A percentile compares a stretch with the other conserved stretches of the same genome.
These are phyloP conservation scores for Musa troglodytarum DNA, from an alignment of 176 grass and related monocot species.

Conservation along the genomic window DNA sequence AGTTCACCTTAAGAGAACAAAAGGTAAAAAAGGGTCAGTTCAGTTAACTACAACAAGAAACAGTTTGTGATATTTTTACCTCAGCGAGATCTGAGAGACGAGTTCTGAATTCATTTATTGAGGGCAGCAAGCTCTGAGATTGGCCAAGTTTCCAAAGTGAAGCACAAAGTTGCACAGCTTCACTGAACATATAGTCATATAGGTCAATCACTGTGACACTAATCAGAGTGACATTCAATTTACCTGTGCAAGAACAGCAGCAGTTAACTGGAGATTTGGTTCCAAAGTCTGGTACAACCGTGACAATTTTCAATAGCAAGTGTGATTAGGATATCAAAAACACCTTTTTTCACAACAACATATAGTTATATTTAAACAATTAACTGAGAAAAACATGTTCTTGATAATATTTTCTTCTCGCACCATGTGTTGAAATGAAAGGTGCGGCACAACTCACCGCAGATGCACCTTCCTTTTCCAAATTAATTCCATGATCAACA, in stretches of 20 bases:
- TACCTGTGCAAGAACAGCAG: constrained; percentile 96
- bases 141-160: constrained; percentile 58
- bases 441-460: constrained; percentile 45
- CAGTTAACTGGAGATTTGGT: constrained; percentile 94
- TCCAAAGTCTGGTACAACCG: constrained; percentile 99
- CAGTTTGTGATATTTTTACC: constrained; percentile 32
- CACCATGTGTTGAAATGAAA: not conserved
- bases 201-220: not conserved
- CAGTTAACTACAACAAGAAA: constrained; percentile 7
- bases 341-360: not conserved
- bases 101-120: constrained; percentile 76
- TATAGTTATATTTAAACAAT: not conserved
- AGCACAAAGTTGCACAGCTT: constrained; percentile 8
- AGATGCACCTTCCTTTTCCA: constrained; percentile 90
- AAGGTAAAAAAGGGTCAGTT: not conserved
- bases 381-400: not conserved
- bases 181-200: constrained; percentile 7
- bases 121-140: constrained; percentile 82
- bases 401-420: not conserved
- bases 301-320: not conserved
- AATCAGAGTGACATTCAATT: not conserved
- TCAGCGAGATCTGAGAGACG: constrained; percentile 92
- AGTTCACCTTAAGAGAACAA: too few relatives aligned
- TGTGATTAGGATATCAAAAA: constrained; percentile 1
- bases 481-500: constrained; percentile 92